A percentile compares a stretch with the other conserved stretches of the same genome.
Evolutionary conservation across 352 stramenopile genomes (phyloP).

Genomic region (Globisporangium spiculum): DNA sequence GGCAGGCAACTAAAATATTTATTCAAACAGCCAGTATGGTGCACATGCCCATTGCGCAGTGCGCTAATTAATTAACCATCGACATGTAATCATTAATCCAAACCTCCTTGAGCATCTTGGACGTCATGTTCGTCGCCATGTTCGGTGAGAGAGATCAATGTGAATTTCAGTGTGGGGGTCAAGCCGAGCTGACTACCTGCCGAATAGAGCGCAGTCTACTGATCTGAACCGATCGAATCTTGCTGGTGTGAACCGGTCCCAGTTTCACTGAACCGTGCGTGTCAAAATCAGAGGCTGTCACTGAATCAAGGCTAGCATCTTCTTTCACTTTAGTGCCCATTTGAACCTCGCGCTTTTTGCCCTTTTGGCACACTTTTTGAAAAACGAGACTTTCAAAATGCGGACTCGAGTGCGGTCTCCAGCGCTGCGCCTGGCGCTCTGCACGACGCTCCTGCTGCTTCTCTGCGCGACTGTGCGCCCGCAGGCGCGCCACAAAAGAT

Average conservation of each 20-base stretch:
- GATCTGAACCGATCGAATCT: background rate
- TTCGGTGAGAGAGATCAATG: background rate
- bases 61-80: background rate
- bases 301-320: background rate
- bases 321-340: background rate
- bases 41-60: background rate
- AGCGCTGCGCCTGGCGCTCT: constrained; percentile 1
- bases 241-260: background rate
- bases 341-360: constrained; percentile 1
- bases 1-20: background rate
- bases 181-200: background rate
- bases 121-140: background rate
- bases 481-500: constrained; percentile 2
- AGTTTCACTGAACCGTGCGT: background rate
- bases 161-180: background rate
- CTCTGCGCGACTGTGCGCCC: background rate
- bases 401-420: background rate
- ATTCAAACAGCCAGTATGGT: background rate
- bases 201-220: background rate
- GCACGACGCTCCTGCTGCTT: constrained; percentile 6
- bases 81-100: background rate
- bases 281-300: background rate
- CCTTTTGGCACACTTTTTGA: background rate
- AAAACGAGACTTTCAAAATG: constrained; percentile 6
- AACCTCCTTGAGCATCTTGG: background rate